Conservation (phyloP, 495 filamentous ascomycete species). For the Penicillium soppii region DNA sequence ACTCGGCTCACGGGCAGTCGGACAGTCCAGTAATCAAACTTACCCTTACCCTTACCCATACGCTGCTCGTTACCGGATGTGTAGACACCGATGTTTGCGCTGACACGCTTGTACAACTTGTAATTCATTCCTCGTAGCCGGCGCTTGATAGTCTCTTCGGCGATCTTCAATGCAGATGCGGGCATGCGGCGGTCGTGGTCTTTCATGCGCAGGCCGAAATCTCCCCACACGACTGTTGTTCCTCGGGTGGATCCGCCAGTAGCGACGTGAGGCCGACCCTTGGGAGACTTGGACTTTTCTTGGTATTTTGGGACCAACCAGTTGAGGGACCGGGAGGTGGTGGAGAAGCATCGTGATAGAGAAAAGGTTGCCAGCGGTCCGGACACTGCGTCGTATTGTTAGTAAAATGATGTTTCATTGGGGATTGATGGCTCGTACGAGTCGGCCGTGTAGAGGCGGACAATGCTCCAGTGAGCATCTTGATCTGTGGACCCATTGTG, state of each 20-base stretch:
- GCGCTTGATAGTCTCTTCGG: constrained; percentile 87
- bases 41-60: constrained; percentile 99
- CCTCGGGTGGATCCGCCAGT: constrained; percentile 90
- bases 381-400: constrained; percentile 30
- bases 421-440: constrained; percentile 24
- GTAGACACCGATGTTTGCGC: constrained; percentile 91
- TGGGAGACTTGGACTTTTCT: constrained; percentile 81
- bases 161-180: constrained; percentile 80
- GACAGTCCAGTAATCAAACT: constrained; percentile 93
- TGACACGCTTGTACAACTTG: constrained; percentile 83
- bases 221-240: constrained; percentile 94
- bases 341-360: constrained; percentile 66
- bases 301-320: constrained; percentile 80
- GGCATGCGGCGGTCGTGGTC: constrained; percentile 92
- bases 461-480: constrained; percentile 39
- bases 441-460: constrained; percentile 36
- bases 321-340: constrained; percentile 59
- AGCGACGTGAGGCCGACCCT: constrained; percentile 81
- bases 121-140: constrained; percentile 90
- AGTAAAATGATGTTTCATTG: constrained; percentile 18
- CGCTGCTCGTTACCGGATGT: constrained; percentile 92
- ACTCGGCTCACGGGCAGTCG: constrained; percentile 85
- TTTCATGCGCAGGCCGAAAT: constrained; percentile 90
- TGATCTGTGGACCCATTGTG: constrained; percentile 40
- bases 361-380: constrained; percentile 32